A percentile compares a stretch with the other conserved stretches of the same genome.
phyloP scores from a whole-genome alignment of 306 rosid species.

The Vachellia pachyceras region DNA sequence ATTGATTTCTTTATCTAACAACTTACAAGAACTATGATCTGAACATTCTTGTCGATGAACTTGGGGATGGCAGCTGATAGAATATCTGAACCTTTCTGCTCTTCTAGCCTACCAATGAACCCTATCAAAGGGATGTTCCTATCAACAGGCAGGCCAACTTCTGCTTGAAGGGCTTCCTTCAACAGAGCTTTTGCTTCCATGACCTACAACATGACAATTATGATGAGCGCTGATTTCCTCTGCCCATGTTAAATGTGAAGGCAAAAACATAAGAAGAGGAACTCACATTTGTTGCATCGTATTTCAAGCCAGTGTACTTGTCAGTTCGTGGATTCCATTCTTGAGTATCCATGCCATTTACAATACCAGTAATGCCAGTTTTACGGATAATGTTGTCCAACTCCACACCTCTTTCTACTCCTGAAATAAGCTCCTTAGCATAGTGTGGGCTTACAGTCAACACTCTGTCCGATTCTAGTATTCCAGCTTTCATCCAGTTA shows the following conservation, averaged over 20 bases:
- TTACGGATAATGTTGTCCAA: constrained; percentile 57
- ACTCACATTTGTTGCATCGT: constrained; percentile 71
- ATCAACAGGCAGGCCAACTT: constrained; percentile 88
- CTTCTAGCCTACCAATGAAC: constrained; percentile 94
- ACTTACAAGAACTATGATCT: constrained; percentile 83
- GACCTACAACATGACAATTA: constrained; percentile 54
- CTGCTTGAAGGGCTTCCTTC: constrained; percentile 96
- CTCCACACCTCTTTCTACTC: constrained; percentile 62
- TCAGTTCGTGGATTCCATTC: constrained; percentile 86
- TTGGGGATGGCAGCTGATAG: constrained; percentile 74
- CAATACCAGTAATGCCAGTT: constrained; percentile 58
- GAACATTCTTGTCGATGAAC: constrained; percentile 66
- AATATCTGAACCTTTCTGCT: constrained; percentile 98
- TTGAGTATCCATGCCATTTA: constrained; percentile 81
- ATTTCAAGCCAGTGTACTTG: constrained; percentile 53
- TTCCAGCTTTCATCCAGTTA: constrained; percentile 88
- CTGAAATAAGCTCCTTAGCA: constrained; percentile 68
- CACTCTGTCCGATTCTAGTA: constrained; percentile 64
- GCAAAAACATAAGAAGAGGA: not conserved
- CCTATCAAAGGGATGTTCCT: constrained; percentile 76
- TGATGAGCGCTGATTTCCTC: constrained; percentile 29
- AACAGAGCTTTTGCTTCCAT: constrained; percentile 65
- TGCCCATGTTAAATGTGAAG: constrained; percentile 2
- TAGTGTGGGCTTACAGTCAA: constrained; percentile 81
- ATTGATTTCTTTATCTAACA: not conserved